A percentile compares a stretch with the other conserved stretches of the same genome.
Evolutionary conservation across 306 rosid species (phyloP).

Genomic region (Rubus parviflorus): DNA sequence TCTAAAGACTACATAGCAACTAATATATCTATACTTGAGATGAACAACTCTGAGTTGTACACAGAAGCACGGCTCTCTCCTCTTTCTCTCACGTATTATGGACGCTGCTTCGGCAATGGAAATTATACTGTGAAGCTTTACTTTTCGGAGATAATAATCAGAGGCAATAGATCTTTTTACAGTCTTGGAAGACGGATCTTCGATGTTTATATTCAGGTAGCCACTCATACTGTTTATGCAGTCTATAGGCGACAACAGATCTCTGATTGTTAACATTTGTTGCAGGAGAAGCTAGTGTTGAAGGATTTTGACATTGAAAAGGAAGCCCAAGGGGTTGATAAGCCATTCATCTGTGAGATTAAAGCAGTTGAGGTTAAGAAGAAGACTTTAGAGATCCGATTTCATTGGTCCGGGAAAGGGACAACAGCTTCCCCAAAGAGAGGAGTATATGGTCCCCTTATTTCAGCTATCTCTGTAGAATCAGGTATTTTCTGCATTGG

Average conservation of each 20-base stretch:
- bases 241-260: background rate
- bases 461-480: background rate
- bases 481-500: background rate
- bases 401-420: conserved; percentile 65
- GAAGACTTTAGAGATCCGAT: conserved; percentile 42
- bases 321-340: conserved; percentile 36
- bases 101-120: conserved; percentile 54
- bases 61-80: conserved; percentile 51
- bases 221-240: background rate
- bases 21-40: conserved; percentile 24
- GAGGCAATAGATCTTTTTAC: conserved; percentile 42
- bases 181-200: conserved; percentile 60
- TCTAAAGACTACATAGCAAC: conserved; percentile 30
- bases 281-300: conserved; percentile 38
- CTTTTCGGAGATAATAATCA: conserved; percentile 54
- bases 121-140: conserved; percentile 49
- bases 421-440: conserved; percentile 27
- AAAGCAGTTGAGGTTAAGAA: conserved; percentile 34
- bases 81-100: conserved; percentile 53
- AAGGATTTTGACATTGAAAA: conserved; percentile 50
- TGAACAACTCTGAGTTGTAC: conserved; percentile 42
- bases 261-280: background rate
- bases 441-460: conserved; percentile 4
- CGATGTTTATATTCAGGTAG: conserved; percentile 65
- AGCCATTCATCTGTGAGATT: conserved; percentile 16